Conservation (phyloP, 2,329 filamentous ascomycete genomes). For the Colletotrichum destructivum region DNA sequence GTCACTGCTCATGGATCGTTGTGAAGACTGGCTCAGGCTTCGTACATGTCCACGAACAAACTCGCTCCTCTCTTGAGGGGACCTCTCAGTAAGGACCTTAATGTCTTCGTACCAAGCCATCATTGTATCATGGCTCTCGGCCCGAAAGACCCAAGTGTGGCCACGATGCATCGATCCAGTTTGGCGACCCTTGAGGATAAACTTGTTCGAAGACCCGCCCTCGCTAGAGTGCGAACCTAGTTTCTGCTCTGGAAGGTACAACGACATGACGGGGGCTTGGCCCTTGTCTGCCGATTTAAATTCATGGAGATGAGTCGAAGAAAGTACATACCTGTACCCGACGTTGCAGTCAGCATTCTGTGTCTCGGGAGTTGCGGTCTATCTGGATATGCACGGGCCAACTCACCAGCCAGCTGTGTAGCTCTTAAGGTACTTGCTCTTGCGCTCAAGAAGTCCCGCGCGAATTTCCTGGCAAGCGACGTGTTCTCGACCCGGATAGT, state of each 20-base stretch:
- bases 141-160: slow-evolving; percentile 80
- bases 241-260: slow-evolving; percentile 95
- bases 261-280: slow-evolving; percentile 94
- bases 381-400: slow-evolving; percentile 9
- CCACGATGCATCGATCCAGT: slow-evolving; percentile 92
- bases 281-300: slow-evolving; percentile 98
- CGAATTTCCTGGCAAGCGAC: slow-evolving; percentile 86
- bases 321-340: slow-evolving; percentile 85
- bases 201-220: slow-evolving; percentile 92
- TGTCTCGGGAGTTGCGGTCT: slow-evolving; percentile 42
- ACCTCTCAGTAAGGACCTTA: slow-evolving; percentile 88
- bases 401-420: slow-evolving; percentile 94
- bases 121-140: slow-evolving; percentile 91
- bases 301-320: slow-evolving; percentile 96
- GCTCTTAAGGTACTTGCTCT: slow-evolving; percentile 99
- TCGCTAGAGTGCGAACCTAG: slow-evolving; percentile 90
- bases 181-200: slow-evolving; percentile 96
- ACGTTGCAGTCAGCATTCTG: not conserved
- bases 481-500: slow-evolving; percentile 92
- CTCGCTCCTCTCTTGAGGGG: slow-evolving; percentile 87
- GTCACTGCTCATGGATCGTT: slow-evolving; percentile 78
- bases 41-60: slow-evolving; percentile 88
- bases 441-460: slow-evolving; percentile 92
- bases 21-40: slow-evolving; percentile 79
- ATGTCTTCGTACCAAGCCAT: slow-evolving; percentile 97